Evolutionary conservation across 352 stramenopile genomes (phyloP).

Genomic region (Phytophthora hybrid): DNA sequence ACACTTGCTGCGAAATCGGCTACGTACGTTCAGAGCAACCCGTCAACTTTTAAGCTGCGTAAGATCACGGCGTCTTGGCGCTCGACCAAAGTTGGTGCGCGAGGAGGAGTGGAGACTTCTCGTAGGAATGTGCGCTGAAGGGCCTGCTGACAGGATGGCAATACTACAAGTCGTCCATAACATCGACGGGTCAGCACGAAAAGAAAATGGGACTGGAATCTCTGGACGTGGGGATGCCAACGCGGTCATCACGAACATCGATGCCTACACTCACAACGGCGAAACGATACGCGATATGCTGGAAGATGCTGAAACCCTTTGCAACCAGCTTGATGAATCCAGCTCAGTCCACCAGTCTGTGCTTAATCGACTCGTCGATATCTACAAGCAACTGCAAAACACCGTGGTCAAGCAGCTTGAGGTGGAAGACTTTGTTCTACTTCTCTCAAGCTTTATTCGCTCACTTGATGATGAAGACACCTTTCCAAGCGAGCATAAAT

Average conservation of each 20-base stretch:
- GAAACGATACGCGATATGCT: neutral
- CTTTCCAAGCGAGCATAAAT: neutral
- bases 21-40: neutral
- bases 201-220: neutral
- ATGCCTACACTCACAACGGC: neutral
- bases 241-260: neutral
- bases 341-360: neutral
- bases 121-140: neutral
- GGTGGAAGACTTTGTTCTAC: neutral
- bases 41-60: neutral
- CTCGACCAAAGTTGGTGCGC: neutral
- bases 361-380: neutral
- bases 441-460: neutral
- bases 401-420: neutral
- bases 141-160: neutral
- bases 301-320: neutral
- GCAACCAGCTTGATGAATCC: neutral
- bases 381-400: conserved; percentile 7
- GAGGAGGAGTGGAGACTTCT: neutral
- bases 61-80: neutral
- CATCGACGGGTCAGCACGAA: neutral
- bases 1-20: neutral
- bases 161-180: neutral
- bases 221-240: neutral
- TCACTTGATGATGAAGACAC: neutral